Base-by-base conservation (phyloP, 192 early-diverging fungal genomes). In the Entomortierella beljakovae region DNA sequence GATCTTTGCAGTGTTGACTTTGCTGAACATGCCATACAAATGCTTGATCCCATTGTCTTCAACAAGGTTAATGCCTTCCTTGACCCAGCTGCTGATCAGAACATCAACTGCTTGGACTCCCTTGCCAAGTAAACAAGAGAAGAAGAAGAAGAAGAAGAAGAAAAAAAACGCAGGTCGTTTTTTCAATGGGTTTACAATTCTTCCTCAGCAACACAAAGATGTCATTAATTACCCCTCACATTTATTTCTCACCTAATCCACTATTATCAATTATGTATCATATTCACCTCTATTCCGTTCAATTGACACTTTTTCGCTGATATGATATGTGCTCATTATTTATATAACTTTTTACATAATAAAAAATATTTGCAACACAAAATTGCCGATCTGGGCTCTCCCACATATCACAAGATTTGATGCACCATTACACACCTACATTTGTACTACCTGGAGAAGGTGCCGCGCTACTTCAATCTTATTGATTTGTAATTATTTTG, bases 41-140 rank as follows among this genome's bases (percentile, higher is more conserved):
- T 71, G 63, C 1, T 33, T 1, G 63, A 80, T 22, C 77, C 77
- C 28, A 72, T 80, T 26, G 68, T 72, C 34, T 71, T 70, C 57
- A 54, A 80, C 26, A 23, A 31, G 23, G 29, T 65, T 18, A 29
- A 80, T 33, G 53, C 73, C 7, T 76, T 68, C 60, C 37, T 76
- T 22, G 31, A 61, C 26, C 46, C 65, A n/a, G 2, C 26, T 26
- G 65, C 65, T 16, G 49, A 50, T 20, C 71, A 74, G 61, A 74
- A 29, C 1, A 58, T 74, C 32, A 74, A 74, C 71, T 79, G 74
- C 25, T 57, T 79, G 28, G 63, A 61, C 18, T 60, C 68, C 28
- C 3, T 60, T n/a, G n/a, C n/a, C n/a, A n/a, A n/a, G n/a, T n/a
- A n/a, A n/a, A n/a, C n/a, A n/a, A n/a, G n/a, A n/a, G n/a, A n/a